Percentiles rank a stretch among this genome's conserved stretches.
phyloP scores from a whole-genome alignment of 108 stramenopile genomes.

The Nitzschia putrida region DNA sequence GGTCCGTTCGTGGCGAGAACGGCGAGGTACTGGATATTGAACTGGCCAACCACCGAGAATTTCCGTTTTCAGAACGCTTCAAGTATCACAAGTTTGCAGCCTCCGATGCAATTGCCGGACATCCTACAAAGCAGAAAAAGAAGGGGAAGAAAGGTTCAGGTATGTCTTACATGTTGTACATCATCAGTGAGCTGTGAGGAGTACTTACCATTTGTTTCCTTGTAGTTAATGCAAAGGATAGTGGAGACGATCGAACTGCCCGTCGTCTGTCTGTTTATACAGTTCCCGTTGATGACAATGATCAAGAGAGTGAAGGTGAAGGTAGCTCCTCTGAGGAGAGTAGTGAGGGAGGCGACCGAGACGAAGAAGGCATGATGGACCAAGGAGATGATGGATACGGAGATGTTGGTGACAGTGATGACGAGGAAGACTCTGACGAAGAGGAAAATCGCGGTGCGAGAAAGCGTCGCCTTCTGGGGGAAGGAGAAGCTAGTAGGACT shows the following conservation, averaged over 20 bases:
- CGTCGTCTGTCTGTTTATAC: conserved; percentile 34
- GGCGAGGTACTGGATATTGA: conserved; percentile 32
- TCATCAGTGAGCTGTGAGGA: no score
- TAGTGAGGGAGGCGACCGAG: conserved; percentile 37
- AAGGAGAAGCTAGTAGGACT: conserved; percentile 36
- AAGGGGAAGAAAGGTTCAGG: conserved; percentile 36
- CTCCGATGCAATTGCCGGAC: conserved; percentile 58
- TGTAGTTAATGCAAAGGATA: background rate
- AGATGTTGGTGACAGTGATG: conserved; percentile 42
- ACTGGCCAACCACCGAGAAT: conserved; percentile 70
- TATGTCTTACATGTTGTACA: background rate
- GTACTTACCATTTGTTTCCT: no score
- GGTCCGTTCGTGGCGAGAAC: conserved; percentile 30
- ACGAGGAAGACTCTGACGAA: conserved; percentile 38
- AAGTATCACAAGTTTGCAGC: conserved; percentile 72
- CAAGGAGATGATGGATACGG: conserved; percentile 40
- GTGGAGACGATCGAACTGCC: conserved; percentile 11
- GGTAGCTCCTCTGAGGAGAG: conserved; percentile 36
- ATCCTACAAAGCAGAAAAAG: conserved; percentile 38
- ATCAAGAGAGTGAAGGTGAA: conserved; percentile 34
- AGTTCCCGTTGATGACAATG: conserved; percentile 35
- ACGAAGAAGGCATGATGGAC: conserved; percentile 41
- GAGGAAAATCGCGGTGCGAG: background rate
- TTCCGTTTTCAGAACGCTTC: conserved; percentile 77
- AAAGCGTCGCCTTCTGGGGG: conserved; percentile 19